Percentiles rank a stretch among this genome's conserved stretches.
phyloP scores from a whole-genome alignment of 2,329 filamentous ascomycete genomes.

The Fusarium albidum region DNA sequence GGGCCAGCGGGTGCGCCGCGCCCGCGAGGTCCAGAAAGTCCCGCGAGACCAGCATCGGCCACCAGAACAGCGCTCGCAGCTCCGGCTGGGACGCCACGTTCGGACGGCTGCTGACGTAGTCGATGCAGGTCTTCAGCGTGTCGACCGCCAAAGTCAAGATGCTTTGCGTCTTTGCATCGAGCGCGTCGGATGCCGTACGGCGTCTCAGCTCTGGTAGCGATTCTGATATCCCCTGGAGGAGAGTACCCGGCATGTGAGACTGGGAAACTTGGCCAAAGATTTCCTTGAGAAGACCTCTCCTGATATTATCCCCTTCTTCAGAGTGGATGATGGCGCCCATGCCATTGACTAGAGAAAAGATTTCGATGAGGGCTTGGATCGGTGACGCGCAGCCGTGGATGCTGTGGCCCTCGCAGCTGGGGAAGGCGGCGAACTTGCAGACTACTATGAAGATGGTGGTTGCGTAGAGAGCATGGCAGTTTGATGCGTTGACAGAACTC shows the following conservation, averaged over 20 bases:
- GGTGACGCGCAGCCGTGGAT: constrained; percentile 7
- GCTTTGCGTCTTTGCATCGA: constrained; percentile 2
- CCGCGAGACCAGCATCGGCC: constrained; percentile 20
- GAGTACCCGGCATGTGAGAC: not conserved
- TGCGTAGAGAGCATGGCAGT: constrained; percentile 26
- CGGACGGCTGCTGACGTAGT: not conserved
- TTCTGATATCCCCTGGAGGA: not conserved
- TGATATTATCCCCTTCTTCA: constrained; percentile 6
- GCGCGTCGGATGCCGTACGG: constrained; percentile 3
- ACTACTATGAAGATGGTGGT: constrained; percentile 21
- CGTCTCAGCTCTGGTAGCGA: constrained; percentile 13
- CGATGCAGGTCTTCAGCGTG: not conserved
- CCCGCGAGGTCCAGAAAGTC: constrained; percentile 22
- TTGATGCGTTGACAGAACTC: not conserved
- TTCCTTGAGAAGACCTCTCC: constrained; percentile 3
- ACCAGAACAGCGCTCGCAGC: constrained; percentile 18
- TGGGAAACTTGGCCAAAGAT: not conserved
- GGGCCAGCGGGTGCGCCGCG: constrained; percentile 12
- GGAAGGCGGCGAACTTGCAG: constrained; percentile 30
- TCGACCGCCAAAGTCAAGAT: not conserved
- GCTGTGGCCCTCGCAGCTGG: constrained; percentile 19
- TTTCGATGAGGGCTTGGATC: constrained; percentile 18
- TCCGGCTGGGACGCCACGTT: constrained; percentile 19
- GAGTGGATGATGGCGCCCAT: constrained; percentile 18
- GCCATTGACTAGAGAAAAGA: constrained; percentile 25